Percentiles rank a stretch among this genome's conserved stretches.
phyloP scores from a whole-genome alignment of 345 rosid species.

The Pugionium dolabratum region DNA sequence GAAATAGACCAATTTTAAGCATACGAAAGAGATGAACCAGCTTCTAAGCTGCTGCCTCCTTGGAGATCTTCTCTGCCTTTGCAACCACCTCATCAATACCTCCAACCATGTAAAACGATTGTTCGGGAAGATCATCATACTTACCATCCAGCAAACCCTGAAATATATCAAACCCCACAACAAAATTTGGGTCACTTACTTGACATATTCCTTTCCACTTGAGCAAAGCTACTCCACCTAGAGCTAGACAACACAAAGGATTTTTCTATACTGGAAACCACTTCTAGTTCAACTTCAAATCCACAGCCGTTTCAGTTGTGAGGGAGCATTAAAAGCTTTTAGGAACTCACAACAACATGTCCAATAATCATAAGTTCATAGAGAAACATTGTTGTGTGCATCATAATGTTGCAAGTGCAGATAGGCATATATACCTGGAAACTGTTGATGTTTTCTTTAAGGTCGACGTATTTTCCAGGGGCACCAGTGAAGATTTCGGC shows the following conservation, averaged over 20 bases:
- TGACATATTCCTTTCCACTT: background rate
- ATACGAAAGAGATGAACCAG: background rate
- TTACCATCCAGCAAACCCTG: slow-evolving; percentile 39
- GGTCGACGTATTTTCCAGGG: slow-evolving; percentile 94
- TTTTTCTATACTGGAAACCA: background rate
- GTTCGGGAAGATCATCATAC: slow-evolving; percentile 54
- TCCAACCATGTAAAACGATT: slow-evolving; percentile 68
- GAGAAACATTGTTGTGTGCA: background rate
- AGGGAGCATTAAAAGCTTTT: background rate
- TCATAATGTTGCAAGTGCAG: background rate
- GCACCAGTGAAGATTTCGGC: slow-evolving; percentile 99
- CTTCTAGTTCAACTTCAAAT: background rate
- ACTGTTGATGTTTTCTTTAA: slow-evolving; percentile 83
- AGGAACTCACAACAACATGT: background rate
- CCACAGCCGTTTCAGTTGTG: background rate
- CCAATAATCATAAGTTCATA: background rate
- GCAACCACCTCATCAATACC: slow-evolving; percentile 61
- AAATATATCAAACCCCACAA: slow-evolving; percentile 36
- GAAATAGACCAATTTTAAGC: background rate
- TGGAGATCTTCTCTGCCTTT: slow-evolving; percentile 46
- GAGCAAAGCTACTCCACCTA: background rate
- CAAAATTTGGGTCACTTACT: background rate
- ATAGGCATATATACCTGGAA: slow-evolving; percentile 68
- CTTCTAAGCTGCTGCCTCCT: slow-evolving; percentile 44
- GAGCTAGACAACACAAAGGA: background rate